phyloP scores from a whole-genome alignment of 2,329 filamentous ascomycete genomes.

The Beauveria rudraprayagi region DNA sequence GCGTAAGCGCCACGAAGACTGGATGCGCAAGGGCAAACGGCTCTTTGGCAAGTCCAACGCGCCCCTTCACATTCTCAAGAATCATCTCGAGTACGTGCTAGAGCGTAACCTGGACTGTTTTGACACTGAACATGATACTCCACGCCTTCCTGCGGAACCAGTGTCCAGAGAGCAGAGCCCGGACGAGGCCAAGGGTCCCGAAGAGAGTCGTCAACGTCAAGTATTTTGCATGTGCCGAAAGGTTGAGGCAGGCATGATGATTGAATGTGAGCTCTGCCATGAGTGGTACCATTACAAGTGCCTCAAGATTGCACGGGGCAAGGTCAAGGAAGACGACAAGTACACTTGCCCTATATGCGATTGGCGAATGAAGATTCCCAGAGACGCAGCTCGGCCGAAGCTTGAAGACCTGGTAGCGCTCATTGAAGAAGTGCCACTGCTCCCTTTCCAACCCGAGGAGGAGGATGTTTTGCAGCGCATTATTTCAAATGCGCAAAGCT shows the following conservation, averaged over 20 bases:
- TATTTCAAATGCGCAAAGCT: slow-evolving; percentile 74
- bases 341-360: slow-evolving; percentile 98
- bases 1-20: slow-evolving; percentile 91
- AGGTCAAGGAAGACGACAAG: slow-evolving; percentile 96
- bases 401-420: slow-evolving; percentile 80
- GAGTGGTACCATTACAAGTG: slow-evolving; percentile 99
- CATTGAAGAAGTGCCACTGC: slow-evolving; percentile 68
- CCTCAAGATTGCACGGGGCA: slow-evolving; percentile 92
- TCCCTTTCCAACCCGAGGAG: slow-evolving; percentile 95
- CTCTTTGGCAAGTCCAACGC: slow-evolving; percentile 97
- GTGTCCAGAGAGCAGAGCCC: slow-evolving; percentile 71
- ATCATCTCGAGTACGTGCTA: slow-evolving; percentile 87
- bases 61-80: slow-evolving; percentile 87
- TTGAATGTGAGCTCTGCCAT: slow-evolving; percentile 95
- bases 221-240: slow-evolving; percentile 96
- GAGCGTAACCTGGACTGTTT: slow-evolving; percentile 89
- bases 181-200: slow-evolving; percentile 44
- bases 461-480: slow-evolving; percentile 81
- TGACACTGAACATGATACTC: slow-evolving; percentile 75
- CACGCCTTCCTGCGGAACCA: slow-evolving; percentile 83
- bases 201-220: slow-evolving; percentile 59
- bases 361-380: slow-evolving; percentile 92
- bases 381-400: slow-evolving; percentile 91
- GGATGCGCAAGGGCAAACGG: slow-evolving; percentile 98
- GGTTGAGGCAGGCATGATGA: slow-evolving; percentile 97